phyloP scores from a whole-genome alignment of 257 asterid species.

The Solanum ossicruentum region DNA sequence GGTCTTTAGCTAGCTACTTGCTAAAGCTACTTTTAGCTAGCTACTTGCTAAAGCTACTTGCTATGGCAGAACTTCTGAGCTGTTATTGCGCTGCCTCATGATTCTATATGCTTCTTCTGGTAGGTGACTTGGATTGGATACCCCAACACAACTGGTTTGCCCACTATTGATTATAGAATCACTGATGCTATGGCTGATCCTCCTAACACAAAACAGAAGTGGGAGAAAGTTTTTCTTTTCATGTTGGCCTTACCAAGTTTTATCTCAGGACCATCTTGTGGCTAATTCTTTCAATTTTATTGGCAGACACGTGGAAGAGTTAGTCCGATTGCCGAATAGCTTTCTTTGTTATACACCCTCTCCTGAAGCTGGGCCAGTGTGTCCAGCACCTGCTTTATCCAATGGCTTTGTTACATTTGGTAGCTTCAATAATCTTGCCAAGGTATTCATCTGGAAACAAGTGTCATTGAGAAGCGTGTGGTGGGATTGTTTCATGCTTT shows the following conservation, averaged over 20 bases:
- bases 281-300: conserved; percentile 1
- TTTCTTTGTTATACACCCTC: conserved; percentile 97
- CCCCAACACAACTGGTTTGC: conserved; percentile 98
- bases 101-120: conserved; percentile 3
- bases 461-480: not conserved
- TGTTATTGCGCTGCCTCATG: not conserved
- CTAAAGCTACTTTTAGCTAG: not conserved
- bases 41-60: not conserved
- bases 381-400: conserved; percentile 74
- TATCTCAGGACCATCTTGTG: not conserved
- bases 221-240: not conserved
- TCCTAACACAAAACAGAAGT: conserved; percentile 61
- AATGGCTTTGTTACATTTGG: conserved; percentile 97
- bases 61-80: not conserved
- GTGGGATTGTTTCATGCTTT: not conserved
- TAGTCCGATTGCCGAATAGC: conserved; percentile 74
- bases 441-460: conserved; percentile 35
- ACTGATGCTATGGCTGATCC: conserved; percentile 86
- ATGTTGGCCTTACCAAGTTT: not conserved
- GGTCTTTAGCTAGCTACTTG: not conserved
- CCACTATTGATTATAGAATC: conserved; percentile 90
- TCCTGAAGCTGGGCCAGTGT: conserved; percentile 91
- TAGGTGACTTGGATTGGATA: conserved; percentile 99
- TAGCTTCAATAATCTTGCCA: conserved; percentile 97
- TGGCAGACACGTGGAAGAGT: conserved; percentile 93